Conservation (phyloP, 164 flowering plant genomes). For the Brasenia schreberi region DNA sequence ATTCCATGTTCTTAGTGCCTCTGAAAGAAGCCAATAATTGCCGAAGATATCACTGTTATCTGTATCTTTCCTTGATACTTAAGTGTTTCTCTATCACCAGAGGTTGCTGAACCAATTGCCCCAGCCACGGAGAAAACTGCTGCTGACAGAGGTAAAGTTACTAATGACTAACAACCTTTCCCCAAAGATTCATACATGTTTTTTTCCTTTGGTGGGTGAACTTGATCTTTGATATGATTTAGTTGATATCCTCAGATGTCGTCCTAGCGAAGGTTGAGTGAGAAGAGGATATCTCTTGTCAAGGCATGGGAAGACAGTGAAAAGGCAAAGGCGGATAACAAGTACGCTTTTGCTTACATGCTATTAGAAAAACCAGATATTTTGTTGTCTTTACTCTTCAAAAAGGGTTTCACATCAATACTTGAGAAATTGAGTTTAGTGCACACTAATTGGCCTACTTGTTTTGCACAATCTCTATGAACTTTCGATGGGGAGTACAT, state of each 20-base stretch:
- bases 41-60: background rate
- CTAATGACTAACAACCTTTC: background rate
- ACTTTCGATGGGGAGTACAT: no score
- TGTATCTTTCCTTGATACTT: background rate
- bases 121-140: slow-evolving; percentile 33
- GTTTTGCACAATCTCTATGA: no score
- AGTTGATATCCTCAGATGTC: slow-evolving; percentile 32
- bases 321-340: slow-evolving; percentile 72
- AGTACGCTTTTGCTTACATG: slow-evolving; percentile 28
- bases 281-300: slow-evolving; percentile 62
- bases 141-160: slow-evolving; percentile 46
- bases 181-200: background rate
- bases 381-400: no score
- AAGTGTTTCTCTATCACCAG: slow-evolving; percentile 17
- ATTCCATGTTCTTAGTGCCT: no score
- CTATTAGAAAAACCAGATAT: no score
- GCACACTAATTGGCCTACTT: no score
- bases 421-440: no score
- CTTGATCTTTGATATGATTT: background rate
- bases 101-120: slow-evolving; percentile 20
- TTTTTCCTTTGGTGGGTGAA: background rate
- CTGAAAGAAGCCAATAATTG: background rate
- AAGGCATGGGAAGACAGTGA: slow-evolving; percentile 95
- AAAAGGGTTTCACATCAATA: no score
- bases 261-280: slow-evolving; percentile 59